Evolutionary conservation across 75 land plant genomes (phyloP), one percentile per base, ranked within the genome.

Genomic region (Pseudotsuga menziesii): DNA sequence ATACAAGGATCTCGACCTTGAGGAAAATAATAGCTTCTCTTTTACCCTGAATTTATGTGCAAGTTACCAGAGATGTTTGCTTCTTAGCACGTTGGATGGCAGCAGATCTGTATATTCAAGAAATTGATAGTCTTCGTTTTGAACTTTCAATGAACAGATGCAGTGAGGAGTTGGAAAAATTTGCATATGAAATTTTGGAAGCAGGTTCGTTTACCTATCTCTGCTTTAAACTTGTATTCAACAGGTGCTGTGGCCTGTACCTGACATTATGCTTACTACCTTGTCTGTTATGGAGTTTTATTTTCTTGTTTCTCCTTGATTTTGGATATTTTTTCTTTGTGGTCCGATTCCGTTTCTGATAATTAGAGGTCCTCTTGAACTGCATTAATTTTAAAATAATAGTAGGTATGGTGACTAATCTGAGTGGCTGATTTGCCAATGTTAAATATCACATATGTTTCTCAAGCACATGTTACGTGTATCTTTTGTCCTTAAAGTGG

Each of bases 51-150:
- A 73, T 3, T 25, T 77, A 74, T 25, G 56, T 80, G 58, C 90
- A 94, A 94, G 97, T 96, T 27, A 96, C 99, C 64, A 84, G 92
- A 61, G 94, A 93, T 89, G 99, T 96, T 11, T 87, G 93, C 58
- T 88, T 89, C 61, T 78, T 96, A 60, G 89, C 99, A 41, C 79
- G 91, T 41, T 96, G 99, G 99, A 96, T 96, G 85, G 91, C 94
- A 73, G 87, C 88, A 75, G 99, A 96, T 81, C 83, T 96, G 26
- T 96, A 93, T 80, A 89, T 93, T 36, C 81, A 93, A 61, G 99
- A 96, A 82, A 79, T 93, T 77, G 99, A 96, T 75, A 88, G 83
- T 75, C 85, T 96, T 44, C 89, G 93, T 76, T 96, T 96, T 81
- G 99, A 96, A 78, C 78, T 93, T 7, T 96, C 99, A 39, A 90